Evolutionary conservation across 2,329 filamentous ascomycete genomes (phyloP), one percentile per base, ranked within the genome.

Genomic region (Ophiostoma ips): DNA sequence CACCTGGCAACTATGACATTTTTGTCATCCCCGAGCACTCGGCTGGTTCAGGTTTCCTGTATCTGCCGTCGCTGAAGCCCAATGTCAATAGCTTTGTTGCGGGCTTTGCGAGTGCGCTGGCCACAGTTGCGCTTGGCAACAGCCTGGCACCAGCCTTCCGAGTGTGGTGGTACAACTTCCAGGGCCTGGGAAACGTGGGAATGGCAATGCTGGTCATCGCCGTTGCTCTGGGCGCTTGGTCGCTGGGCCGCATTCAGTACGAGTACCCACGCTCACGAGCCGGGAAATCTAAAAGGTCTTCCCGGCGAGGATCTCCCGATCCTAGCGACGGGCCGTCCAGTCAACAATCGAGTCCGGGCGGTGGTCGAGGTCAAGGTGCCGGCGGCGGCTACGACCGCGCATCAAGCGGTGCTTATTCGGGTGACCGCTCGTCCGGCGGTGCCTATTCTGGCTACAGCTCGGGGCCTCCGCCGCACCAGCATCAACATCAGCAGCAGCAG

Each of bases 1-100:
- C 90, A 3, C 75, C 84, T 1, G 89, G 90, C 50, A 94, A 92
- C 63, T 96, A 95, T 67, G 90, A 96, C 70, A 94, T 96, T 62
- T 95, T 95, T 69, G 84, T 95, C 63, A 89, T 96, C 60, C 90
- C 90, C 8, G 87, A 89, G 44, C 88, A 95, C 65, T 90, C 88
- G 11, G 76, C 89, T 7, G 90, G 90, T 49, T 79, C 81, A 0
- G 90, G 90, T 33, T 95, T 95, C 66, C 71, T 96, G 28, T 95
- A 96, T 64, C 77, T 96, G n/a, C 90, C 90, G 0, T 95, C 89
- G 0, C 66, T 96, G 54, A 77, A 83, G 61, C 84, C 87, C 18
- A 86, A 92, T 60, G 75, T 83, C 60, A 95, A 95, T 66, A 94
- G 87, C 67, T 96, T 95, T 64, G 75, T 88, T 19, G 88, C 89